phyloP scores from a whole-genome alignment of 768 basidiomycete species.

The Tulasnella sp. region DNA sequence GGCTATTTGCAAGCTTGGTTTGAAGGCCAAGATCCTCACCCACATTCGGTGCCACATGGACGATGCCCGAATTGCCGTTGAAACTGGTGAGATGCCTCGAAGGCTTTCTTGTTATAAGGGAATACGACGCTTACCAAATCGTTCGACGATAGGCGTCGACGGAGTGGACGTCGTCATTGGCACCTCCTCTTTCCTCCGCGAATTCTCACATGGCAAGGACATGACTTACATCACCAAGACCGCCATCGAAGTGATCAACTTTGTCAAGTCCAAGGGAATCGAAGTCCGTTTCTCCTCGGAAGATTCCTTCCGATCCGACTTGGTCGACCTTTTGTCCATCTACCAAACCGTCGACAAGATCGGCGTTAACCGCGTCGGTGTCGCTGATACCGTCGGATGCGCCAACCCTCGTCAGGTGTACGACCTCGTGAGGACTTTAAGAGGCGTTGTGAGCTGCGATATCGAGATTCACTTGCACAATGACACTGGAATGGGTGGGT shows the following conservation, averaged over 20 bases:
- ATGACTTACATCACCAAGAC: slow-evolving; percentile 99
- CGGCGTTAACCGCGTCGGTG: slow-evolving; percentile 96
- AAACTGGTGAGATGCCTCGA: slow-evolving; percentile 60
- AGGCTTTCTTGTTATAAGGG: not conserved
- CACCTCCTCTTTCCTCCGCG: slow-evolving; percentile 96
- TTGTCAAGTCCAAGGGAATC: slow-evolving; percentile 98
- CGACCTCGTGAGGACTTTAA: slow-evolving; percentile 90
- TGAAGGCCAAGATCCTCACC: slow-evolving; percentile 94
- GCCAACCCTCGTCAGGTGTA: slow-evolving; percentile 98
- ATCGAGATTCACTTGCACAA: slow-evolving; percentile 98
- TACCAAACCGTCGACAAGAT: slow-evolving; percentile 99
- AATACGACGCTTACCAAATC: not conserved
- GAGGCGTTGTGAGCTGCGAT: slow-evolving; percentile 94
- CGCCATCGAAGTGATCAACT: slow-evolving; percentile 97
- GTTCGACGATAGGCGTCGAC: slow-evolving; percentile 68
- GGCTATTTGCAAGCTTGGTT: slow-evolving; percentile 96
- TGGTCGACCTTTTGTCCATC: slow-evolving; percentile 96
- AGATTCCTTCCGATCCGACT: slow-evolving; percentile 98
- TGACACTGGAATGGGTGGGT: slow-evolving; percentile 84
- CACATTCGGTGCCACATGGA: slow-evolving; percentile 99
- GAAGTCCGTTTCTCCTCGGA: slow-evolving; percentile 99
- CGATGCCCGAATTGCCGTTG: slow-evolving; percentile 94
- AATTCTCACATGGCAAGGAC: slow-evolving; percentile 99
- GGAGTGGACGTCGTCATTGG: slow-evolving; percentile 99
- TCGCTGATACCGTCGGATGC: slow-evolving; percentile 98